Evolutionary conservation across 306 rosid genomes (phyloP).

Genomic region (Hippophae tibetana): DNA sequence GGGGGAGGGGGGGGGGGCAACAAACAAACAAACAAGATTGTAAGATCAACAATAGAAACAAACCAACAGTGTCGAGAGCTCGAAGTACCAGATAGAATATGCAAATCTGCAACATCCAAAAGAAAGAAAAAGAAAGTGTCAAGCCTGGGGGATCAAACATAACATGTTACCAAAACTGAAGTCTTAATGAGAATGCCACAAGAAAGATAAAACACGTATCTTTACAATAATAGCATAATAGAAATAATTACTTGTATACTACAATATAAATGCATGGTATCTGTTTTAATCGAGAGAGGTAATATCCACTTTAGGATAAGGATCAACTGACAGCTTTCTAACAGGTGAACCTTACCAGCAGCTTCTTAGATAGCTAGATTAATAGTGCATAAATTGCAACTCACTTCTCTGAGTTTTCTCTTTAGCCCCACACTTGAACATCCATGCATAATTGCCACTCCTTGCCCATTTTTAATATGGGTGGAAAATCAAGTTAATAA

Average conservation of each 20-base stretch:
- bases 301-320: no score
- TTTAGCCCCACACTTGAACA: no score
- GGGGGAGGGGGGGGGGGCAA: not conserved
- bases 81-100: conserved; percentile 88
- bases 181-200: not conserved
- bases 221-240: not conserved
- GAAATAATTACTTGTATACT: no score
- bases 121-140: not conserved
- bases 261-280: no score
- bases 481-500: not conserved
- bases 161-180: not conserved
- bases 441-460: not conserved
- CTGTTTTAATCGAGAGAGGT: no score
- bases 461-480: not conserved
- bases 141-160: not conserved
- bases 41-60: conserved; percentile 18
- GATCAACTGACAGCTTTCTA: no score
- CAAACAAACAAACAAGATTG: not conserved
- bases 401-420: no score
- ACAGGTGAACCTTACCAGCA: no score
- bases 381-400: no score
- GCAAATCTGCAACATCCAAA: conserved; percentile 65
- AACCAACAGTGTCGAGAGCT: conserved; percentile 96
- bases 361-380: no score
- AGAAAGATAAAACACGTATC: not conserved